Base-by-base conservation (phyloP, 2,329 filamentous ascomycete genomes). In the Aspergillus cejpii region DNA sequence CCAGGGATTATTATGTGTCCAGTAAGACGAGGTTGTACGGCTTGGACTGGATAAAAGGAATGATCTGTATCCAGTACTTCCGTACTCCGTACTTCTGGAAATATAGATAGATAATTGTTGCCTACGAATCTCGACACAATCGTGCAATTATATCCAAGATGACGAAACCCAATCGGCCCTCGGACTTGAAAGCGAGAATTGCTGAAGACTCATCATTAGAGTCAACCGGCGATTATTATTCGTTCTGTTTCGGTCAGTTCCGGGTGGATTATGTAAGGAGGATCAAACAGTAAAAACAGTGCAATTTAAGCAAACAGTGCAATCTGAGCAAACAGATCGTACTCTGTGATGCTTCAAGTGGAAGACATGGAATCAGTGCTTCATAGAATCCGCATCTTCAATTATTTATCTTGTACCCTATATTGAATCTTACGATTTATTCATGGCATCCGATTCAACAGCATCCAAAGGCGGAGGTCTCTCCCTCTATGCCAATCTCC, bases 401-500 rank as follows among this genome's bases (percentile, higher is more conserved):
- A 26, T 34, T 34, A 20, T 20, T 7, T 15, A 10, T 34, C 31
- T 34, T 34, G 17, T 19, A 19, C 15, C 23, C 17, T 8, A 20
- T 45, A 15, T 28, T 23, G 15, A n/a, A 3, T 27, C 20, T 19
- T 17, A 31, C 15, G 12, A 26, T 11, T 27, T n/a, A 21, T 43
- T 20, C 41, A 69, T 69, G 63, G 52, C 60, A 23, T 59, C 61
- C 26, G 61, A 65, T 24, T 50, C 56, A 3, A 53, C 48, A 10
- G 53, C 58, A 5, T 43, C 60, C 2, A 62, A 62, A 48, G 67
- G 72, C 45, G 69, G 73, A 45, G 58, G 60, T 5, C 73, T 88
- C 54, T 90, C 87, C 14, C 79, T 94, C 4, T 95, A 95, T 64
- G 89, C 87, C 43, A 87, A 94, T 64, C 77, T 94, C 34, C 79